Evolutionary conservation across 164 flowering plant genomes (phyloP).

Genomic region (Vitis riparia): DNA sequence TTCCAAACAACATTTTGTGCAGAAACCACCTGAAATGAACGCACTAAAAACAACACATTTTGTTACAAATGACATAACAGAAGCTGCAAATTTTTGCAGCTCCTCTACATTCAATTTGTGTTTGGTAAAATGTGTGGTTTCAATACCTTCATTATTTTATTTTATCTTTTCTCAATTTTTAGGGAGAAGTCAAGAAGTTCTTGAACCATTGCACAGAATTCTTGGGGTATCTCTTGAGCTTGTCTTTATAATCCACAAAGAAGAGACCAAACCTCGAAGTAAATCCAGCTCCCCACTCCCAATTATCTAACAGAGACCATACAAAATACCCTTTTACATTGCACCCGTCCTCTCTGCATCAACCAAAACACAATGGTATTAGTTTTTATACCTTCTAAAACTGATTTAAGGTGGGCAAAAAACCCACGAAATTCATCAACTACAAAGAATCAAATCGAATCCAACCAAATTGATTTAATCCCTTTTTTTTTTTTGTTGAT

Average conservation of each 20-base stretch:
- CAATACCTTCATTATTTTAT: no score
- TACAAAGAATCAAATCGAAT: no score
- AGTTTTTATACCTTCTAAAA: no score
- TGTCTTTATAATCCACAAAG: constrained; percentile 77
- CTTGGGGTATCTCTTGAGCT: constrained; percentile 79
- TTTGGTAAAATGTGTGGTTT: not conserved
- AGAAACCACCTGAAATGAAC: no score
- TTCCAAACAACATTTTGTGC: no score
- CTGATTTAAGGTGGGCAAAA: no score
- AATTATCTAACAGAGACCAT: constrained; percentile 92
- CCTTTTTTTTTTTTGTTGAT: no score
- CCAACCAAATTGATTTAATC: no score
- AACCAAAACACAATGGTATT: not conserved
- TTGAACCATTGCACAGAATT: constrained; percentile 88
- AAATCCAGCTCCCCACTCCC: constrained; percentile 93
- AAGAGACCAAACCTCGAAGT: constrained; percentile 84
- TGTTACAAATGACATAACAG: no score
- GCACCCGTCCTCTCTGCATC: constrained; percentile 89
- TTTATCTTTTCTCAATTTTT: not conserved
- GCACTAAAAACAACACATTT: no score
- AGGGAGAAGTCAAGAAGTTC: constrained; percentile 41
- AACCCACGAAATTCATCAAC: no score
- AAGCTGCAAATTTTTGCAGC: no score
- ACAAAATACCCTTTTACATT: constrained; percentile 85
- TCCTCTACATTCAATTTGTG: not conserved